A percentile compares a stretch with the other conserved stretches of the same genome.
Evolutionary conservation across 345 rosid genomes (phyloP).

Genomic region (Abelmoschus esculentus): DNA sequence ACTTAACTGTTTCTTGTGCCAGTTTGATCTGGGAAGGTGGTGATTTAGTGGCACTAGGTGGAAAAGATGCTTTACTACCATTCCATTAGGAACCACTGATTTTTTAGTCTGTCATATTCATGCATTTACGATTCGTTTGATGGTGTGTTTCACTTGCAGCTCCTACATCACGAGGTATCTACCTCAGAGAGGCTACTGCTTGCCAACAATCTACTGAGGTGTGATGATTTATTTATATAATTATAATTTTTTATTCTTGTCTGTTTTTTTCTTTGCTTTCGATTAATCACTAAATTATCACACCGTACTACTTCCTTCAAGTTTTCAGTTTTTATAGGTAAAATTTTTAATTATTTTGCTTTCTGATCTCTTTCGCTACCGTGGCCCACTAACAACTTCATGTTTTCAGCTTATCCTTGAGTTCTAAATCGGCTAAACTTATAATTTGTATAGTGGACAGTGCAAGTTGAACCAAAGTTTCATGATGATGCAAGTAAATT

Average conservation of each 20-base stretch:
- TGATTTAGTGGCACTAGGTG: not conserved
- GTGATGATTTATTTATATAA: slow-evolving; percentile 19
- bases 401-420: slow-evolving; percentile 8
- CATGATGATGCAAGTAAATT: slow-evolving; percentile 89
- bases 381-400: not conserved
- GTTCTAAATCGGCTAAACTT: slow-evolving; percentile 17
- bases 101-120: not conserved
- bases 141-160: slow-evolving; percentile 42
- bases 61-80: not conserved
- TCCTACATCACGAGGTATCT: slow-evolving; percentile 78
- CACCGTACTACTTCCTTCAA: not conserved
- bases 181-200: slow-evolving; percentile 72
- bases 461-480: slow-evolving; percentile 84
- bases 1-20: not conserved
- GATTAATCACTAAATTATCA: not conserved
- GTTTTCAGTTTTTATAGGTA: not conserved
- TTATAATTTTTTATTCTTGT: not conserved
- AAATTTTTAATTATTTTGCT: not conserved
- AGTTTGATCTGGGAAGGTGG: not conserved
- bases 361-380: not conserved
- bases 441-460: slow-evolving; percentile 65
- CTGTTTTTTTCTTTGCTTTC: not conserved
- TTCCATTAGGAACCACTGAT: not conserved
- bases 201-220: slow-evolving; percentile 81
- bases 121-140: not conserved